Conservation (phyloP, 176 grass and related monocot species). For the Calamus simplicifolius region DNA sequence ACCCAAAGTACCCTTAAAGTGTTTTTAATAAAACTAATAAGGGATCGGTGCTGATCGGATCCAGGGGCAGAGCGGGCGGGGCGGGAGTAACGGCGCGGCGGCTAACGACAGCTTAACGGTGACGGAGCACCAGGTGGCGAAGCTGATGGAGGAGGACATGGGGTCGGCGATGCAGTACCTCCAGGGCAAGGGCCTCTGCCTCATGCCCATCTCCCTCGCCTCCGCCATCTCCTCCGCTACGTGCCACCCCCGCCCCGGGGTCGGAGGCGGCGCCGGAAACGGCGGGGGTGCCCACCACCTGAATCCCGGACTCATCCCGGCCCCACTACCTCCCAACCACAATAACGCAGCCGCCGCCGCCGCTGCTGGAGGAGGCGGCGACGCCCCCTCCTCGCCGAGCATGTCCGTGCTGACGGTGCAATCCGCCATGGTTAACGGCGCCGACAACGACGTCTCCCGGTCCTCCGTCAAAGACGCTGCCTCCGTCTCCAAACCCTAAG, state of each 20-base stretch:
- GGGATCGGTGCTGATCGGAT: too few species aligned
- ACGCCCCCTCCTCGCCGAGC: constrained; percentile 6
- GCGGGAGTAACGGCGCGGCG: constrained; percentile 21
- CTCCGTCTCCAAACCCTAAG: constrained; percentile 10
- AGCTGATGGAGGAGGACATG: constrained; percentile 94
- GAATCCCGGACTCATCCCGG: constrained; percentile 6
- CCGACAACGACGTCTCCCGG: constrained; percentile 6
- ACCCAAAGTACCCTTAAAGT: constrained; percentile 11
- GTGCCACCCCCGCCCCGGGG: constrained; percentile 13
- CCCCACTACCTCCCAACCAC: not conserved
- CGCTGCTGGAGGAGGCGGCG: too few species aligned
- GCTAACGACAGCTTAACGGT: constrained; percentile 38
- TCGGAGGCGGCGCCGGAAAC: not conserved
- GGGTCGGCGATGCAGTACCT: constrained; percentile 95
- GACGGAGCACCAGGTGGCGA: constrained; percentile 85
- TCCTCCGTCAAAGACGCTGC: constrained; percentile 9
- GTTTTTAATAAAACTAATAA: too few species aligned
- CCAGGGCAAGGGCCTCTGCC: constrained; percentile 89
- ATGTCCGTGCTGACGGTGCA: constrained; percentile 28
- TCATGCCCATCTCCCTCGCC: constrained; percentile 90
- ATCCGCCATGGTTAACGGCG: constrained; percentile 29
- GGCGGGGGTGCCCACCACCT: not conserved
- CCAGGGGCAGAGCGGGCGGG: constrained; percentile 9
- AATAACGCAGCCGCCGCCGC: not conserved
- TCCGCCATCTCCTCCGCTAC: constrained; percentile 60